phyloP scores from a whole-genome alignment of 306 rosid species.

The Vigna angularis region DNA sequence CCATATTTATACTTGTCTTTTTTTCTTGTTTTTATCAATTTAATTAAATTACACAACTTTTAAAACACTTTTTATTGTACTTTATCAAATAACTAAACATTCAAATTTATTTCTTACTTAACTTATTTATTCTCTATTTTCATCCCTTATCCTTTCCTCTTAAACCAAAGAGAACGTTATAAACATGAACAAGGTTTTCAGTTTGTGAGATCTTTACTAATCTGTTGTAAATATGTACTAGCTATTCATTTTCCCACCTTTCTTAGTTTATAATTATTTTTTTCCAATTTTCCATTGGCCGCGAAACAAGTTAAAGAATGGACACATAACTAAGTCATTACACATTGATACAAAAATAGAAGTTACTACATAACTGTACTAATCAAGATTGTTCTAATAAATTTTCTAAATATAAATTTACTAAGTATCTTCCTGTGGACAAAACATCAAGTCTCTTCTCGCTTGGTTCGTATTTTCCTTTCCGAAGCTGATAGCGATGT shows the following conservation, averaged over 20 bases:
- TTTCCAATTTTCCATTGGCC: constrained; percentile 1
- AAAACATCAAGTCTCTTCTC: constrained; percentile 94
- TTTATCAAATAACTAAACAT: too few species aligned
- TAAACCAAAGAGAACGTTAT: not conserved
- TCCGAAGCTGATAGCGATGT: constrained; percentile 89
- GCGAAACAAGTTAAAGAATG: constrained; percentile 12
- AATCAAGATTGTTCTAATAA: constrained; percentile 83
- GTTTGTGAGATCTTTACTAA: not conserved
- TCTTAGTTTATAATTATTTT: not conserved
- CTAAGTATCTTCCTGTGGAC: constrained; percentile 89
- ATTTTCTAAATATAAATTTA: constrained; percentile 78
- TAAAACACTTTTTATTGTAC: too few species aligned
- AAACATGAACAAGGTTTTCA: not conserved
- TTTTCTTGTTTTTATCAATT: too few species aligned
- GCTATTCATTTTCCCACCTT: not conserved
- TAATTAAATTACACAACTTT: too few species aligned
- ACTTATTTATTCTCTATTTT: too few species aligned
- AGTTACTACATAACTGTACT: not conserved
- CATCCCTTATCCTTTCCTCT: too few species aligned
- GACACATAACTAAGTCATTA: constrained; percentile 33
- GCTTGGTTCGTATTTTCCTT: constrained; percentile 92
- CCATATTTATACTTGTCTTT: too few species aligned
- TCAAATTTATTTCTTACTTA: too few species aligned
- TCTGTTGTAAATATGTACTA: not conserved
- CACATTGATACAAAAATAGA: constrained; percentile 35